These are phyloP conservation scores for Chimonanthus praecox DNA, from an alignment of 164 flowering plant genomes.

Conservation along the genomic window DNA sequence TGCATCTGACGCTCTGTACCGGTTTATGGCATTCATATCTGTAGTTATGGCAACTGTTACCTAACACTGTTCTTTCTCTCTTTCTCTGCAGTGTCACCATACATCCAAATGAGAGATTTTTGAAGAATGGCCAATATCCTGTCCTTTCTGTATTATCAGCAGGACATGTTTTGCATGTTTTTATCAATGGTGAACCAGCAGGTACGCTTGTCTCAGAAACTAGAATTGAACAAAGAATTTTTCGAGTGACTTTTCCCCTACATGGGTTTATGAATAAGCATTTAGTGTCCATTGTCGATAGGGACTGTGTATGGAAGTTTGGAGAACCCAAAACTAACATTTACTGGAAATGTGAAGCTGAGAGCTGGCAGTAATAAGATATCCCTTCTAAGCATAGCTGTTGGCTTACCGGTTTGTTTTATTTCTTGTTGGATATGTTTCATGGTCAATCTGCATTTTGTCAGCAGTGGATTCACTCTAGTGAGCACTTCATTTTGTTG, in stretches of 20 bases:
- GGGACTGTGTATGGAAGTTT: conserved; percentile 75
- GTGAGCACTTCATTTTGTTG: background rate
- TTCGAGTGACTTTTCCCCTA: background rate
- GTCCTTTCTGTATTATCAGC: conserved; percentile 73
- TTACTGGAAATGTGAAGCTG: conserved; percentile 46
- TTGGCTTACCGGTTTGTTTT: conserved; percentile 84
- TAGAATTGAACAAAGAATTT: background rate
- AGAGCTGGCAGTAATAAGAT: conserved; percentile 75
- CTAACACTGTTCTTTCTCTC: background rate
- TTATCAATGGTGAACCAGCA: conserved; percentile 64
- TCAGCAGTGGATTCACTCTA: background rate
- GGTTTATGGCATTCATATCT: background rate
- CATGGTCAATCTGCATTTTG: background rate
- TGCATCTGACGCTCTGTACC: background rate
- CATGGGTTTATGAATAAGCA: background rate
- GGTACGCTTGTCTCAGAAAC: conserved; percentile 34
- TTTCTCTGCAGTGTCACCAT: conserved; percentile 50
- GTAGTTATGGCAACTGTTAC: background rate
- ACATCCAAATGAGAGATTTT: conserved; percentile 50
- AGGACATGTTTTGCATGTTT: conserved; percentile 87
- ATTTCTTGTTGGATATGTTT: conserved; percentile 10
- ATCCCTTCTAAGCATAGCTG: conserved; percentile 71
- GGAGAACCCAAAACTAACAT: conserved; percentile 63
- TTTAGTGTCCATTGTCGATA: conserved; percentile 19
- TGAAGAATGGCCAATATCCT: conserved; percentile 59